Percentiles rank a stretch among this genome's conserved stretches.
Evolutionary conservation across 2,329 filamentous ascomycete species (phyloP).

Genomic region (Simplicillium aogashimaense): DNA sequence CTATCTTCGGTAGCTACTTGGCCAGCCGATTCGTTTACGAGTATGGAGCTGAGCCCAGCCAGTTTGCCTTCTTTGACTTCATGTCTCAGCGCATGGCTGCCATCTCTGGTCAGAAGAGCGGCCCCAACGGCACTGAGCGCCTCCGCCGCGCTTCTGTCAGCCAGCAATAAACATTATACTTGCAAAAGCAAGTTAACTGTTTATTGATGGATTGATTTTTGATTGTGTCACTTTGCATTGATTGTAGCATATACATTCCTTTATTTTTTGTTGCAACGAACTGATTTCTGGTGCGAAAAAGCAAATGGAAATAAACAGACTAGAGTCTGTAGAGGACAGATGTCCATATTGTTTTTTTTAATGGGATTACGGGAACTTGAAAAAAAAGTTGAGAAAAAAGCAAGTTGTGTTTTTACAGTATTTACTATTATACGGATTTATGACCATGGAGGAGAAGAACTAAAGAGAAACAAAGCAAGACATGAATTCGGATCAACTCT

Average conservation of each 20-base stretch:
- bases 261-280: neutral
- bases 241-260: neutral
- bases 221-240: neutral
- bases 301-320: too few species aligned
- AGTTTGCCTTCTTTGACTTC: slow-evolving; percentile 98
- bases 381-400: too few species aligned
- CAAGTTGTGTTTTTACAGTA: too few species aligned
- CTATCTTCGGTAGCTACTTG: slow-evolving; percentile 93
- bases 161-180: slow-evolving; percentile 1
- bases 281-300: too few species aligned
- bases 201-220: neutral
- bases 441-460: too few species aligned
- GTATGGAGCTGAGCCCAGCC: slow-evolving; percentile 83
- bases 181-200: neutral
- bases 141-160: slow-evolving; percentile 16
- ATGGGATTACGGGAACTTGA: too few species aligned
- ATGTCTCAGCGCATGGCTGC: slow-evolving; percentile 57
- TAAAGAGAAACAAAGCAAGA: too few species aligned
- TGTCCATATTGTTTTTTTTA: too few species aligned
- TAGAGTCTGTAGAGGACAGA: too few species aligned
- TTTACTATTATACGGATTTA: too few species aligned
- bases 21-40: slow-evolving; percentile 95
- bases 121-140: slow-evolving; percentile 14
- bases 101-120: slow-evolving; percentile 15
- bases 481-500: too few species aligned